Evolutionary conservation across 1,284 basidiomycete genomes (phyloP).

Genomic region (Austroboletus novae-zelandiae): DNA sequence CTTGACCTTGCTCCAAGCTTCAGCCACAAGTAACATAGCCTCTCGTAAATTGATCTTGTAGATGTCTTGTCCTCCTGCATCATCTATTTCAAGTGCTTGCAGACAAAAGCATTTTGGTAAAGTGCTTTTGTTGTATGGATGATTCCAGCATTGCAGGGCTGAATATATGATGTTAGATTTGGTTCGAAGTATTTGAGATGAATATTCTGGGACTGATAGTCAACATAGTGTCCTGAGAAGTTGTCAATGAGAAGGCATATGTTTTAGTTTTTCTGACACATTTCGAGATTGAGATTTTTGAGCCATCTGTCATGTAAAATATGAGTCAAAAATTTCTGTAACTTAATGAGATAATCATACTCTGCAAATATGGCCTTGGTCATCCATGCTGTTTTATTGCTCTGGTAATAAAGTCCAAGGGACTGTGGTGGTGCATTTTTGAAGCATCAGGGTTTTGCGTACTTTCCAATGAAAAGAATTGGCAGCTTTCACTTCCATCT

Average conservation of each 20-base stretch:
- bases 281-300: not conserved
- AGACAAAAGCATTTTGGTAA: not conserved
- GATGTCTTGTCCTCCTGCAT: not conserved
- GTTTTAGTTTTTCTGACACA: not conserved
- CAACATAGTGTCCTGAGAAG: not conserved
- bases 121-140: not conserved
- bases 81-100: not conserved
- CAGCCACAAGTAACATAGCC: not conserved
- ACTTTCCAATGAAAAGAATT: too few species aligned
- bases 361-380: not conserved
- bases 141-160: not conserved
- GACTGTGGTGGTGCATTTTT: not conserved
- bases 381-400: not conserved
- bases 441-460: too few species aligned
- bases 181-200: not conserved
- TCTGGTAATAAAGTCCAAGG: not conserved
- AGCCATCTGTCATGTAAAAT: not conserved
- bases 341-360: not conserved
- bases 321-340: not conserved
- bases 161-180: not conserved
- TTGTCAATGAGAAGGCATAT: not conserved
- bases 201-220: not conserved
- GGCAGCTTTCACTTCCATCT: too few species aligned
- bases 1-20: not conserved
- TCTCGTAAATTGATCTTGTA: not conserved